These are phyloP conservation scores for Alternaria metachromatica DNA, from an alignment of 2,329 filamentous ascomycete species.

Conservation along the genomic window DNA sequence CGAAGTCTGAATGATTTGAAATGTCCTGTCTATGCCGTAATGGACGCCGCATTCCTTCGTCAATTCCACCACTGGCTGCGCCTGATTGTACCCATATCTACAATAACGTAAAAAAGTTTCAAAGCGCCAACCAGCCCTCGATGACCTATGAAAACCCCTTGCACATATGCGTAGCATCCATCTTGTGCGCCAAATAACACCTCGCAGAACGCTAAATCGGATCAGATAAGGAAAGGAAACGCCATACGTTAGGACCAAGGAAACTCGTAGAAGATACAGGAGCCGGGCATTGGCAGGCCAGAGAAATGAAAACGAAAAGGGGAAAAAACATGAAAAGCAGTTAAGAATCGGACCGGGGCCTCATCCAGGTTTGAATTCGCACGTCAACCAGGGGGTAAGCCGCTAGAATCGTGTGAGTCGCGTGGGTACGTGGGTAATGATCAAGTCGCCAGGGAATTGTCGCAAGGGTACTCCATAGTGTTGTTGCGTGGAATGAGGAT, in stretches of 20 bases:
- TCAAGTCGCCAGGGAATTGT: conserved; percentile 1
- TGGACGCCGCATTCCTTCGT: background rate
- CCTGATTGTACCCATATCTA: background rate
- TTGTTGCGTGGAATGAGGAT: background rate
- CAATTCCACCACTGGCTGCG: background rate
- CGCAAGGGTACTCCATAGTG: background rate
- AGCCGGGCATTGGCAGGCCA: background rate
- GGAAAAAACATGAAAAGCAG: background rate
- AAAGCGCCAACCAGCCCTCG: conserved; percentile 1
- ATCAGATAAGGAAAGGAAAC: background rate
- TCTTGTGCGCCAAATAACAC: conserved; percentile 5
- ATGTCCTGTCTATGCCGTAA: background rate
- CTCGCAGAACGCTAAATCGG: conserved; percentile 10
- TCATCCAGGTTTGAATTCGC: background rate
- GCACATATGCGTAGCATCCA: conserved; percentile 8
- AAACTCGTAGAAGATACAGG: conserved; percentile 4
- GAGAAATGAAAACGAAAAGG: background rate
- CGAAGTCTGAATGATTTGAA: background rate
- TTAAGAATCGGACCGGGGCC: background rate
- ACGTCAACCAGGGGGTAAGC: background rate
- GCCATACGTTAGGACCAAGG: background rate
- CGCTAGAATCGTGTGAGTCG: background rate
- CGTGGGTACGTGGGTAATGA: conserved; percentile 3
- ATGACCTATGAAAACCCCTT: background rate
- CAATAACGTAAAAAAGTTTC: background rate